A percentile compares a stretch with the other conserved stretches of the same genome.
These are phyloP conservation scores for Aspergillus awamori DNA, from an alignment of 2,329 filamentous ascomycete genomes.

Conservation along the genomic window DNA sequence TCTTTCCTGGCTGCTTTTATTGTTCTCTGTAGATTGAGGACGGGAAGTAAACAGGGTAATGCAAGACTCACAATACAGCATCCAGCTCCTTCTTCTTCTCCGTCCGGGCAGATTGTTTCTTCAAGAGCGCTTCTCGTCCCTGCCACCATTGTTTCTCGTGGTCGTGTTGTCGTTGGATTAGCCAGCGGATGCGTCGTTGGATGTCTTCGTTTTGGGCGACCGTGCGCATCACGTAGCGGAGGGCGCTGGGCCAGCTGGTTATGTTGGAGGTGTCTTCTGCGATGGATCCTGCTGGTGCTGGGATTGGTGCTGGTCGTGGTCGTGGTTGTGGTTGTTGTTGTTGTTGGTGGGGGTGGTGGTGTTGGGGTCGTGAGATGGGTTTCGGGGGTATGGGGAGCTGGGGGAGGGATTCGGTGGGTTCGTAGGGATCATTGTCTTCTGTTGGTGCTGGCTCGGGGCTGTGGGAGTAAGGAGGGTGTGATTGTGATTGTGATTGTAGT, in stretches of 20 bases:
- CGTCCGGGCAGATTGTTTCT: conserved; percentile 54
- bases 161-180: conserved; percentile 65
- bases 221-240: conserved; percentile 55
- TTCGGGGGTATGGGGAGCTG: background rate
- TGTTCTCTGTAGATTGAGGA: background rate
- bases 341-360: background rate
- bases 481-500: background rate
- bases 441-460: background rate
- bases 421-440: conserved; percentile 2
- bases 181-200: conserved; percentile 52
- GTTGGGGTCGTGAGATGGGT: background rate
- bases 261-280: conserved; percentile 50
- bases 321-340: conserved; percentile 14
- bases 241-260: conserved; percentile 55
- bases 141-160: conserved; percentile 66
- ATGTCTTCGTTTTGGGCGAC: conserved; percentile 50
- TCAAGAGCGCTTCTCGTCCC: conserved; percentile 54
- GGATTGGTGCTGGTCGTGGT: background rate
- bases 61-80: conserved; percentile 54
- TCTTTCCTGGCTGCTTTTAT: too few species aligned
- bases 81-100: conserved; percentile 59
- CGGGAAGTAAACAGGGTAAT: background rate
- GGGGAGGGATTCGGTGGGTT: conserved; percentile 3
- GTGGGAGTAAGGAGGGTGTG: background rate
- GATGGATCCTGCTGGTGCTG: conserved; percentile 8